A percentile compares a stretch with the other conserved stretches of the same genome.
phyloP scores from a whole-genome alignment of 2,329 filamentous ascomycete genomes.

The Parascedosporium putredinis region DNA sequence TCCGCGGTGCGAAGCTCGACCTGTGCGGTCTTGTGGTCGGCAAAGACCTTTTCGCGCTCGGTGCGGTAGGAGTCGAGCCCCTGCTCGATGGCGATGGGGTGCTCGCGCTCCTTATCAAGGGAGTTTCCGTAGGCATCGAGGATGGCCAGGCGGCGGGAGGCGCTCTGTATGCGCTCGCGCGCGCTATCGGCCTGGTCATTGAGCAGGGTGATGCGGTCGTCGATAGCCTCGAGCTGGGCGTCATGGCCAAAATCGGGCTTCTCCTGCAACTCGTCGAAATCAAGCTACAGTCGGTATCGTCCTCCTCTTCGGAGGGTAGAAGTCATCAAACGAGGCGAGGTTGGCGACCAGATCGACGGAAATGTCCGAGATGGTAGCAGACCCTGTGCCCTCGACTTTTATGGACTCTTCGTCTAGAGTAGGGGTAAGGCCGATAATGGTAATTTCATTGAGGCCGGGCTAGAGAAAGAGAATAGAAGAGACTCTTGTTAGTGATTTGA shows the following conservation, averaged over 20 bases:
- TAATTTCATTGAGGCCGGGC: conserved; percentile 48
- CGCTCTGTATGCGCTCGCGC: conserved; percentile 22
- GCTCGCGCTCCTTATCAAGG: conserved; percentile 23
- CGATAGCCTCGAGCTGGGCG: conserved; percentile 14
- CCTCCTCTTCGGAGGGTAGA: conserved; percentile 34
- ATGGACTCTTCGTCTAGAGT: conserved; percentile 48
- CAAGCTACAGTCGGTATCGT: conserved; percentile 17
- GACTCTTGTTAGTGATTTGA: too few relatives aligned
- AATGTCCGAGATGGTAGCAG: conserved; percentile 50
- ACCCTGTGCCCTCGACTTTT: conserved; percentile 47
- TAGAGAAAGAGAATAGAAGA: conserved; percentile 32
- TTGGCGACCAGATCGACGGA: conserved; percentile 48
- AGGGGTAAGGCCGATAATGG: conserved; percentile 44
- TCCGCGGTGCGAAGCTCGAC: conserved; percentile 20
- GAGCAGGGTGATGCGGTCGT: conserved; percentile 21
- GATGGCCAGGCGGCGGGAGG: conserved; percentile 27
- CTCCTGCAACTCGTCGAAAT: conserved; percentile 15
- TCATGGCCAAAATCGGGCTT: conserved; percentile 12
- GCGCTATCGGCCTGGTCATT: conserved; percentile 19
- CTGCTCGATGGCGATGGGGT: conserved; percentile 24
- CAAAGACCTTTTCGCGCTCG: conserved; percentile 31
- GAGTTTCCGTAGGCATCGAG: conserved; percentile 29
- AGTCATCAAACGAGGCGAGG: conserved; percentile 40
- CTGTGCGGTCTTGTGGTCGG: conserved; percentile 27
- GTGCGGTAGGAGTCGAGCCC: conserved; percentile 29